Evolutionary conservation across 768 basidiomycete genomes (phyloP).

Genomic region (Nidularia pulvinata): DNA sequence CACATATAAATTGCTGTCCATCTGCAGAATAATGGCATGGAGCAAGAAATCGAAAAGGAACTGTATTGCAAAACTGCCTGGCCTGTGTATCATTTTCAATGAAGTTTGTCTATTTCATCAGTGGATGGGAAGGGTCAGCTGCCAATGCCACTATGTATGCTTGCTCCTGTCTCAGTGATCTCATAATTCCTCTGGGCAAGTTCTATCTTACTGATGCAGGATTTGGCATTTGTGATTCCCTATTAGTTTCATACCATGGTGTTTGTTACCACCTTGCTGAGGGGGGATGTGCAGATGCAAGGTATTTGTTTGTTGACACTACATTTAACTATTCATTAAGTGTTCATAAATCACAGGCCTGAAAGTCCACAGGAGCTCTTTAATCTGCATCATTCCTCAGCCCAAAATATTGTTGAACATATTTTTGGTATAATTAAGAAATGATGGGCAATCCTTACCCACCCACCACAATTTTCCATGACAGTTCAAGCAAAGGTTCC

Average conservation of each 20-base stretch:
- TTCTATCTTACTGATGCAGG: constrained; percentile 32
- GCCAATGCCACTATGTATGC: constrained; percentile 25
- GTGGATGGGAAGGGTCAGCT: constrained; percentile 35
- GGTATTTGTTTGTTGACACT: constrained; percentile 5
- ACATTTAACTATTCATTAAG: background rate
- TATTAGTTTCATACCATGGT: constrained; percentile 30
- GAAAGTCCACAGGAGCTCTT: constrained; percentile 26
- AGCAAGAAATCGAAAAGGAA: constrained; percentile 20
- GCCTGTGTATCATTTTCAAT: constrained; percentile 26
- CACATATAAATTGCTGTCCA: constrained; percentile 15
- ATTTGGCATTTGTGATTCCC: constrained; percentile 22
- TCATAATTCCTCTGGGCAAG: constrained; percentile 22
- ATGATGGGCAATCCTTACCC: background rate
- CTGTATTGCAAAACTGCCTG: constrained; percentile 30
- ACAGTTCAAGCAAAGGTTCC: constrained; percentile 6
- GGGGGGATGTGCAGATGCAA: constrained; percentile 19
- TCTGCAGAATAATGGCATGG: constrained; percentile 6
- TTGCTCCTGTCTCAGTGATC: constrained; percentile 16
- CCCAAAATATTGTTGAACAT: constrained; percentile 30
- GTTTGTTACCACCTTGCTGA: constrained; percentile 30
- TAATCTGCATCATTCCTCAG: constrained; percentile 30
- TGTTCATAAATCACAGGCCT: constrained; percentile 18
- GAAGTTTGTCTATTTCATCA: constrained; percentile 27
- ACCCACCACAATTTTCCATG: constrained; percentile 6
- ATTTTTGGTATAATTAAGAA: constrained; percentile 29